phyloP scores from a whole-genome alignment of 2,329 filamentous ascomycete species.

The Pestalotiopsis sp. region DNA sequence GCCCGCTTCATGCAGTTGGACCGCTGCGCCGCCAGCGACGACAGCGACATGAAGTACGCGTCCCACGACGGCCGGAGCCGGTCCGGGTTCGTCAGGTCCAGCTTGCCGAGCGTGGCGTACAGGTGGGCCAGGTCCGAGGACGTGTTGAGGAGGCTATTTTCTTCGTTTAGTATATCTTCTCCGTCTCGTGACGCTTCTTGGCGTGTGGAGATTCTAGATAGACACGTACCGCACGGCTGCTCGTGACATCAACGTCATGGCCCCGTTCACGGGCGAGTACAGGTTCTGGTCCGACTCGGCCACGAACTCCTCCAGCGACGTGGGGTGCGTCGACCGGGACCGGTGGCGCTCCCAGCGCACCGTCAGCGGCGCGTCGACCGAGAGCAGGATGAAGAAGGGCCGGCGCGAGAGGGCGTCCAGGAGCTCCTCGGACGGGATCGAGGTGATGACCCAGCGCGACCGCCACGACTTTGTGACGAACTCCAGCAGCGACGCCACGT shows the following conservation, averaged over 20 bases:
- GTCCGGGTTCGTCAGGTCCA: constrained; percentile 77
- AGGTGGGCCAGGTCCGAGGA: constrained; percentile 72
- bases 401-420: constrained; percentile 77
- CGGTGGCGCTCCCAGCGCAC: constrained; percentile 82
- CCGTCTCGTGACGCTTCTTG: background rate
- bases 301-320: constrained; percentile 59
- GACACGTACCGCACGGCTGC: constrained; percentile 67
- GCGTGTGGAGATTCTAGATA: background rate
- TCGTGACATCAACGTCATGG: constrained; percentile 77
- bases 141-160: constrained; percentile 72
- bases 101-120: constrained; percentile 69
- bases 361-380: constrained; percentile 85
- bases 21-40: constrained; percentile 84
- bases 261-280: constrained; percentile 67
- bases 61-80: constrained; percentile 92
- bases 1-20: constrained; percentile 98
- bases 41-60: constrained; percentile 97
- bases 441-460: constrained; percentile 82
- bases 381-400: constrained; percentile 92
- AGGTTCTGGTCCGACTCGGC: constrained; percentile 71
- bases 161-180: background rate
- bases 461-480: constrained; percentile 87
- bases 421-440: constrained; percentile 73
- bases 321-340: constrained; percentile 34
- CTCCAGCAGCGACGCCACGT: constrained; percentile 72